Evolutionary conservation across 495 filamentous ascomycete species (phyloP), one percentile per base, ranked within the genome.

Genomic region (Cudoniella acicularis): DNA sequence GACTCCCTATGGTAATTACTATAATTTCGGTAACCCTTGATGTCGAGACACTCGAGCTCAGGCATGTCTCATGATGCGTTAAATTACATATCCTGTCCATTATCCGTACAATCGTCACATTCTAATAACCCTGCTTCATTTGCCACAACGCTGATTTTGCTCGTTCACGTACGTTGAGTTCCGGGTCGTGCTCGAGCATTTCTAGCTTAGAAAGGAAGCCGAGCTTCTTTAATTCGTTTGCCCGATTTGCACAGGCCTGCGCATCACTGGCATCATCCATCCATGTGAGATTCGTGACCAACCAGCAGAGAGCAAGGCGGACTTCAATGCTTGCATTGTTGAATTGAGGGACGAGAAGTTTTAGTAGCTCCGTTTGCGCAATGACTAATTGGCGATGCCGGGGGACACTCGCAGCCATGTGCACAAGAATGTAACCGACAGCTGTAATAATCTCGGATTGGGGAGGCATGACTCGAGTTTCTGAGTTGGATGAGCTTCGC

Each of bases 211-310:
- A 77, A 49, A 83, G 67, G 46, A 95, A 85, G 0, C 93, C 92
- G 23, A 95, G 65, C 40, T 82, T 78, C 69, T 81, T 79, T 55
- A 98, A 75, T 67, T 88, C 83, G 13, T 67, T 61, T 2, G 86
- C 87, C 22, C 94, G 82, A 60, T 83, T 75, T 45, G 78, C 75
- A 59, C 87, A 87, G 4, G 77, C 80, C 21, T 72, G 71, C 2
- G 69, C 70, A 62, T 96, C 91, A 25, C 68, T 78, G 1, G 79
- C 72, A 57, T 92, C 85, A 57, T 98, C 93, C 45, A 83, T 75
- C 76, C 86, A 95, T 0, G 85, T 86, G 45, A 98, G 77, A 63
- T 96, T 96, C 63, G 83, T 89, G 17, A 92, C 80, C 23, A 94
- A 75, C 83, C 90, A 92, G 41, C 87, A 87, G 57, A 92, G 83